These are phyloP conservation scores for Aspergillus ustus DNA, from an alignment of 2,329 filamentous ascomycete genomes.

Conservation along the genomic window DNA sequence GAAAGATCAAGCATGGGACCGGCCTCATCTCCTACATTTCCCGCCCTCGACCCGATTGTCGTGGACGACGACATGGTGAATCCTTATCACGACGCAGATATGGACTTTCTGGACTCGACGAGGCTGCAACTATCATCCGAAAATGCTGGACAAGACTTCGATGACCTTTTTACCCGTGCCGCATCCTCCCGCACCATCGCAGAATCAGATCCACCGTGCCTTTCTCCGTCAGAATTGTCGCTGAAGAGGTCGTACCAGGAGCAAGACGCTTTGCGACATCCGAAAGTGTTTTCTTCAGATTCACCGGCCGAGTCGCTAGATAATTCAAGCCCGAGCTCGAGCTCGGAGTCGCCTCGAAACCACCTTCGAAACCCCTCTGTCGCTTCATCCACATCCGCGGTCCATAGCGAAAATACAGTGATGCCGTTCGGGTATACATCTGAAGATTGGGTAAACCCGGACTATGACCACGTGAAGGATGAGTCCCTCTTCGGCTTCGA, in stretches of 20 bases:
- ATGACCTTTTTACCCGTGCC: constrained; percentile 45
- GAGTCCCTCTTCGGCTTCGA: constrained; percentile 48
- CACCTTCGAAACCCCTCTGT: constrained; percentile 48
- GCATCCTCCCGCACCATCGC: constrained; percentile 37
- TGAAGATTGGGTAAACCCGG: constrained; percentile 44
- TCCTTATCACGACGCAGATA: constrained; percentile 45
- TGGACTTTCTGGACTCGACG: constrained; percentile 48
- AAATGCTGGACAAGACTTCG: constrained; percentile 46
- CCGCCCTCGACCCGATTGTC: constrained; percentile 46
- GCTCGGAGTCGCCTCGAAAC: constrained; percentile 47
- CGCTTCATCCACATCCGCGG: constrained; percentile 45
- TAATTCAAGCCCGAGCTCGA: constrained; percentile 49
- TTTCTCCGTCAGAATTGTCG: constrained; percentile 36
- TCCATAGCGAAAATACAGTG: constrained; percentile 42
- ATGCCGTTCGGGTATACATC: constrained; percentile 41
- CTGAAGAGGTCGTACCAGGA: constrained; percentile 36
- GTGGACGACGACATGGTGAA: constrained; percentile 50
- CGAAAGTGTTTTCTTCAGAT: constrained; percentile 39
- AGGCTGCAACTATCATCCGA: constrained; percentile 42
- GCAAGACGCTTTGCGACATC: constrained; percentile 39
- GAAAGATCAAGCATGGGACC: constrained; percentile 42
- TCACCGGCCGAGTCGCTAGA: constrained; percentile 52
- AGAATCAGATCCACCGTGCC: constrained; percentile 33
- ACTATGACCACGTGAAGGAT: constrained; percentile 42
- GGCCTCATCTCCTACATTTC: constrained; percentile 43